Evolutionary conservation across 1,284 basidiomycete genomes (phyloP), one percentile per base, ranked within the genome.

Genomic region (Ustilago shanxiensis): DNA sequence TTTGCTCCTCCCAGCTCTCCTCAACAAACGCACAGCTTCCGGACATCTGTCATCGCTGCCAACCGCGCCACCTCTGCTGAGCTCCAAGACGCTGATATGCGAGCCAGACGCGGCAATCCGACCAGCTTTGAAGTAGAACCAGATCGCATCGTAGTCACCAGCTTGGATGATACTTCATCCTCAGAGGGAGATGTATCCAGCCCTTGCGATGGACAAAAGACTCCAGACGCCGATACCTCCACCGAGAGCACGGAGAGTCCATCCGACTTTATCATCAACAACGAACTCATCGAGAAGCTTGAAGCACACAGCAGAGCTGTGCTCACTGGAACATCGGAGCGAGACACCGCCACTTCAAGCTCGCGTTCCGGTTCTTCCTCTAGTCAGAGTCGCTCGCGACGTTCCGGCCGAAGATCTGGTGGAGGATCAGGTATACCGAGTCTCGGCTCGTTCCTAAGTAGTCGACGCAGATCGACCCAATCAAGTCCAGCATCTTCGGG

Each of bases 251-350:
- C 52, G 22, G 69, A 61, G 24, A 54, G 55, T 14, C 18, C 44
- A 0, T 62, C 57, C 47, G 71, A 62, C n/a, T 77, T 69, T 64
- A 56, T 77, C 58, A 72, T 77, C 66, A 81, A 75, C 64, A 74
- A 72, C 52, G 78, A 79, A 60, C 77, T 80, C 45, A 78, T 81
- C 55, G 66, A 77, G 52, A 81, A 80, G 64, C 72, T 81, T 28
- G 72, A 77, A 63, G 75, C 75, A 24, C 75, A 77, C 44, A 66
- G 75, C 33, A 53, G 75, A 20, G 70, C 70, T 6, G 71, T 77
- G 10, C 41, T 77, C 20, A 77, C 75, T 20, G 75, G 75, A 4
- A 77, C 74, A 0, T 77, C 74, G 24, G 69, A 77, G 45, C 66
- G 74, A 22, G 74, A 73, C 67, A 74, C 67, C 41, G 66, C 63